Conservation (phyloP, 2,329 filamentous ascomycete genomes). For the Aspergillus sp. region DNA sequence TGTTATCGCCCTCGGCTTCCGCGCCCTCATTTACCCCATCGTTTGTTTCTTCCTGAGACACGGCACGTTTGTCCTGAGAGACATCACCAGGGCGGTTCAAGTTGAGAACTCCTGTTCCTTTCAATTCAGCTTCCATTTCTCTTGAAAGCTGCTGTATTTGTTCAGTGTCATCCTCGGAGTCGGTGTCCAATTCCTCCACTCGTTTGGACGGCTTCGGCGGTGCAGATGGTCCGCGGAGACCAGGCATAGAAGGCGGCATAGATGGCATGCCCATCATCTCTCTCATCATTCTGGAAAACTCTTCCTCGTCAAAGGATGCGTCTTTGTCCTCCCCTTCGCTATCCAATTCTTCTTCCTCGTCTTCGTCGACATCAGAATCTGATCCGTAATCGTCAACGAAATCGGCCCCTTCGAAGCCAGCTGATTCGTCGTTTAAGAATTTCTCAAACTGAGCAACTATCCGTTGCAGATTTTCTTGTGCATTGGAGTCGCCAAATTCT, state of each 20-base stretch:
- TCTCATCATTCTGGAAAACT: slow-evolving; percentile 84
- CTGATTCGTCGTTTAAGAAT: slow-evolving; percentile 83
- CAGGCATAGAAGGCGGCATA: slow-evolving; percentile 45
- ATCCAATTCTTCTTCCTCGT: slow-evolving; percentile 55
- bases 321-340: slow-evolving; percentile 71
- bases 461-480: slow-evolving; percentile 67
- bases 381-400: slow-evolving; percentile 67
- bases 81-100: slow-evolving; percentile 30
- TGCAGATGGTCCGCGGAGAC: slow-evolving; percentile 21
- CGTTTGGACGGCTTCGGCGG: slow-evolving; percentile 28
- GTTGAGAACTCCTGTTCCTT: slow-evolving; percentile 45
- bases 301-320: slow-evolving; percentile 77
- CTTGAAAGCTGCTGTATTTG: slow-evolving; percentile 45
- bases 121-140: slow-evolving; percentile 50
- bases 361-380: slow-evolving; percentile 57
- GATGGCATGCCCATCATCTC: slow-evolving; percentile 78
- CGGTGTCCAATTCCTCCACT: slow-evolving; percentile 52
- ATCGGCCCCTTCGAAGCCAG: slow-evolving; percentile 76
- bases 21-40: slow-evolving; percentile 21
- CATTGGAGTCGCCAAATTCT: slow-evolving; percentile 46
- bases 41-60: slow-evolving; percentile 33
- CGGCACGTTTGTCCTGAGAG: slow-evolving; percentile 17
- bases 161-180: slow-evolving; percentile 61
- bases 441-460: slow-evolving; percentile 93
- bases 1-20: slow-evolving; percentile 59